These are phyloP conservation scores for Termitomyces sp. DNA, from an alignment of 768 basidiomycete species.

Conservation along the genomic window DNA sequence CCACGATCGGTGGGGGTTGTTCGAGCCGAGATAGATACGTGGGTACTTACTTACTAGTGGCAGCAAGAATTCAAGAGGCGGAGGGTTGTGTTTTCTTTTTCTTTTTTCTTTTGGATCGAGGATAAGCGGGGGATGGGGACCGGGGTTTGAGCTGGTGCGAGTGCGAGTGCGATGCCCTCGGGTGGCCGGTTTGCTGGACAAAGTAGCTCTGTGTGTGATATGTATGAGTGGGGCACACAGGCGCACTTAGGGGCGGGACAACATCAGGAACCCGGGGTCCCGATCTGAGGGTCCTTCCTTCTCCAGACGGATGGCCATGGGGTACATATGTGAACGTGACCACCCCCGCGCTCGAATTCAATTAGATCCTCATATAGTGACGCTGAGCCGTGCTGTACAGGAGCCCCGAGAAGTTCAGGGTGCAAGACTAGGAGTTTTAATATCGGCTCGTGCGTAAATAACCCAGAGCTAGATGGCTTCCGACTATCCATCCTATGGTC, in stretches of 20 bases:
- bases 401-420: not conserved
- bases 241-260: not conserved
- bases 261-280: not conserved
- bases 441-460: not conserved
- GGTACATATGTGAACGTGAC: not conserved
- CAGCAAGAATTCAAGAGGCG: not conserved
- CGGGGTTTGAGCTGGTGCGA: too few species aligned
- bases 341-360: not conserved
- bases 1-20: too few species aligned
- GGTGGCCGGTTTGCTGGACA: not conserved
- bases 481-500: too few species aligned
- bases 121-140: too few species aligned
- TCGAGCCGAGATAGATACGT: not conserved
- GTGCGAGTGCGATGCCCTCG: not conserved
- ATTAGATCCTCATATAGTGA: not conserved
- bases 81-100: too few species aligned
- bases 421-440: not conserved
- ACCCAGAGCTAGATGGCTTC: not conserved
- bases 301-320: not conserved
- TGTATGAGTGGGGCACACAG: not conserved
- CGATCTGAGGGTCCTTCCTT: not conserved
- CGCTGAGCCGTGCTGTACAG: not conserved
- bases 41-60: not conserved
- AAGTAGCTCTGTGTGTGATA: not conserved
- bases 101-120: too few species aligned